A percentile compares a stretch with the other conserved stretches of the same genome.
These are phyloP conservation scores for Heritiera littoralis DNA, from an alignment of 345 rosid genomes.

Conservation along the genomic window DNA sequence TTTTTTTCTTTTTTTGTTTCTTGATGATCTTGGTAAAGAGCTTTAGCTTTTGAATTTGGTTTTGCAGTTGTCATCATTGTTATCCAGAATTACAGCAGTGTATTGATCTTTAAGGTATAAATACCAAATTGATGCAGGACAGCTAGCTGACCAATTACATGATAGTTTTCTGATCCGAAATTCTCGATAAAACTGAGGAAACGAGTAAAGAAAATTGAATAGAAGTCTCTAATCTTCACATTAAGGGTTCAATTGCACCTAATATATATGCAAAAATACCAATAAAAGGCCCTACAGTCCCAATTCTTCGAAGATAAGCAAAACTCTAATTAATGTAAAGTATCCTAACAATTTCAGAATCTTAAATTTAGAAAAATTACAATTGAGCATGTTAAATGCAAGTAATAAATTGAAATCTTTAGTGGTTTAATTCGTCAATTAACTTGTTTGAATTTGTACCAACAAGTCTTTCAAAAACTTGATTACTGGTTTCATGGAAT, in stretches of 20 bases:
- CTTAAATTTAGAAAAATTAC: neutral
- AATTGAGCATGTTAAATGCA: neutral
- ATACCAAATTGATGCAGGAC: too few species aligned
- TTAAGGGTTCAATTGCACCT: neutral
- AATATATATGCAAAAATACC: too few species aligned
- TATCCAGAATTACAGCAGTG: too few species aligned
- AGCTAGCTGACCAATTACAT: neutral
- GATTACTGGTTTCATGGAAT: neutral
- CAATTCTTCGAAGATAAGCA: neutral
- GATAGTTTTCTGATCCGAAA: neutral
- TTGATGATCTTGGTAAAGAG: too few species aligned
- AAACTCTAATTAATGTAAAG: neutral
- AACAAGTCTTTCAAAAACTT: neutral
- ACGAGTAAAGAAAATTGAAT: neutral
- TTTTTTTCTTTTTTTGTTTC: too few species aligned
- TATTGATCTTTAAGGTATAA: too few species aligned
- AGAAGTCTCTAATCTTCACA: neutral
- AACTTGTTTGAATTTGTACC: neutral
- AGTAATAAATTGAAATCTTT: neutral
- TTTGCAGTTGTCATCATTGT: too few species aligned
- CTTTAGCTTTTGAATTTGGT: too few species aligned
- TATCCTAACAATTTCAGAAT: neutral
- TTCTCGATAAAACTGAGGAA: neutral
- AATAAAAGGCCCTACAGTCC: neutral
- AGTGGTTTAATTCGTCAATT: neutral